Percentiles rank a stretch among this genome's conserved stretches.
Evolutionary conservation across 129 eudicot genomes (phyloP).

Genomic region (Heracleum sosnowskyi): DNA sequence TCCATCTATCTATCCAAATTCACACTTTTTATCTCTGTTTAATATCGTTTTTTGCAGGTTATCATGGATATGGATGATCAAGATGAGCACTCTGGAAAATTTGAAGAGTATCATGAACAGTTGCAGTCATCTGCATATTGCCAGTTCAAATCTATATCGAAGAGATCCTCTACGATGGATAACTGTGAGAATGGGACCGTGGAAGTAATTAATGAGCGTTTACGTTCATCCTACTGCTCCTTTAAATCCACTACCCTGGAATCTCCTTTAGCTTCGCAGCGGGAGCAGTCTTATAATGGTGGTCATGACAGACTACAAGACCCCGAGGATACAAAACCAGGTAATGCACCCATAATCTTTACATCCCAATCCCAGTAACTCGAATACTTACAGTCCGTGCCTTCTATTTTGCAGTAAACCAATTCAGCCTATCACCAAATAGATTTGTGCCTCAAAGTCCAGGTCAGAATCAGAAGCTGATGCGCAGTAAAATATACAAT

Average conservation of each 20-base stretch:
- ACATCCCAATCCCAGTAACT: not conserved
- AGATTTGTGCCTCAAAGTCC: conserved; percentile 13
- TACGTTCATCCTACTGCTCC: conserved; percentile 5
- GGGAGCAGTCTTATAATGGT: conserved; percentile 2
- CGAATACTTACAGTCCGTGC: not conserved
- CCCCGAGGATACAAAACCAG: conserved; percentile 18
- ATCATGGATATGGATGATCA: conserved; percentile 85
- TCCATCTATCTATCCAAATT: not conserved
- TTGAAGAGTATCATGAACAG: conserved; percentile 48
- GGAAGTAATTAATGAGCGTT: conserved; percentile 9
- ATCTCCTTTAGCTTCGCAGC: not conserved
- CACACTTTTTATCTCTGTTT: conserved; percentile 3
- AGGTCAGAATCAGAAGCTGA: not conserved
- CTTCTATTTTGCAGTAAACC: conserved; percentile 12
- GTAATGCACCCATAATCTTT: conserved; percentile 1
- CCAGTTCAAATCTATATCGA: conserved; percentile 35
- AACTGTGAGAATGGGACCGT: not conserved
- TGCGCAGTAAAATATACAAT: not conserved
- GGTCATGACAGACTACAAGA: conserved; percentile 19
- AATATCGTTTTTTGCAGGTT: conserved; percentile 35
- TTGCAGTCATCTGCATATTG: conserved; percentile 46
- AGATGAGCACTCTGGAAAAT: conserved; percentile 54
- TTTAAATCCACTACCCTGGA: conserved; percentile 4
- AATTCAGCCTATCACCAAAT: not conserved
- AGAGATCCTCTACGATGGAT: not conserved